Conservation (phyloP, 2,329 filamentous ascomycete genomes). For the Huntiella savannae region DNA sequence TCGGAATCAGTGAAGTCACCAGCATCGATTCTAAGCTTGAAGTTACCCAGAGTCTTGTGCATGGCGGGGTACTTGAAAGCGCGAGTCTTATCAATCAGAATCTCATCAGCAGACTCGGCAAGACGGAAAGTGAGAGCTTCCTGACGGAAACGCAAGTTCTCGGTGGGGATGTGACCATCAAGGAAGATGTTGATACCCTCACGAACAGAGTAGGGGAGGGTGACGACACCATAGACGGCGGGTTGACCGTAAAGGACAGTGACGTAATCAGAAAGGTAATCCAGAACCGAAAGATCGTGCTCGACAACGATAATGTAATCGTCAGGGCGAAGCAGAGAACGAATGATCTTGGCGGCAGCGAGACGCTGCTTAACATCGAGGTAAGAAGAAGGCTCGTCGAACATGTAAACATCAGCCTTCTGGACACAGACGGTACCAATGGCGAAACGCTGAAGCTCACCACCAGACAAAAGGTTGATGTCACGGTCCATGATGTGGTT, state of each 20-base stretch:
- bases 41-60: slow-evolving; percentile 81
- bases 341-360: slow-evolving; percentile 77
- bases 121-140: slow-evolving; percentile 94
- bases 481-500: slow-evolving; percentile 84
- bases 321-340: slow-evolving; percentile 68
- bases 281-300: slow-evolving; percentile 95
- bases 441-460: slow-evolving; percentile 94
- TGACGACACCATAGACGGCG: slow-evolving; percentile 94
- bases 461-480: slow-evolving; percentile 76
- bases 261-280: slow-evolving; percentile 97
- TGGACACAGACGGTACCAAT: slow-evolving; percentile 93
- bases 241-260: slow-evolving; percentile 93
- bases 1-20: slow-evolving; percentile 94
- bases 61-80: slow-evolving; percentile 77
- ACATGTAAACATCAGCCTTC: slow-evolving; percentile 97
- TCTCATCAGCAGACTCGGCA: slow-evolving; percentile 75
- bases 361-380: slow-evolving; percentile 98
- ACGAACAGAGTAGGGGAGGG: slow-evolving; percentile 81
- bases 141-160: slow-evolving; percentile 95
- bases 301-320: slow-evolving; percentile 98
- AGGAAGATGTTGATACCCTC: slow-evolving; percentile 99
- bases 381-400: slow-evolving; percentile 97
- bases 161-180: slow-evolving; percentile 91
- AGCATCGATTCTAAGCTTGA: slow-evolving; percentile 62
- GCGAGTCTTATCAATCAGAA: slow-evolving; percentile 63